Base-by-base conservation (phyloP, 805 yeast species). In the Kazachstania kunashirensis region DNA sequence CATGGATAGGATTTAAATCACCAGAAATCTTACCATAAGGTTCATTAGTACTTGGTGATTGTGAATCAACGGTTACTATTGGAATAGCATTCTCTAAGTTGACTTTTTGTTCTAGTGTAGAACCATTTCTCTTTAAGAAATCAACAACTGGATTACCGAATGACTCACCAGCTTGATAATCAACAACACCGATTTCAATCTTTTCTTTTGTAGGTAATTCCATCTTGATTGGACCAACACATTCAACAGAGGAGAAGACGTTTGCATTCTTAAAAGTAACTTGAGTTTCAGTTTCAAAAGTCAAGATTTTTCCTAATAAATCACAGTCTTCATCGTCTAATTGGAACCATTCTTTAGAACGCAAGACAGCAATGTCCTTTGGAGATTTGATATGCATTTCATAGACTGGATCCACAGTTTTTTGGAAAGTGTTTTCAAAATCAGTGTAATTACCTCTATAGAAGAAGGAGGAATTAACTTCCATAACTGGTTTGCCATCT, bases 91-190 rank as follows among this genome's bases (percentile, higher is more conserved):
- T 82, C 64, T 89, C 98, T 59, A 92, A 82, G 55, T 75, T 69
- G 44, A 89, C 72, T 42, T 95, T 94, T 68, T 88, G 95, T 70
- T 92, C 98, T 53, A 92, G 81, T 39, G 95, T 79, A 43, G 78
- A 73, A 57, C 97, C 98, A 59, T 84, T 77, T 71, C 99, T 82
- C 49, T 77, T 67, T 61, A 92, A 73, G 70, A 86, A 92, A 60
- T 92, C 97, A 46, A 84, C 74, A 37, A 92, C 98, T 43, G 99
- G 99, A 70, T 92, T 92, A 65, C 98, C 99, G 53, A 77, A 88
- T 33, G 96, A 83, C 55, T 75, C 79, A 46, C 89, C 94, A 44
- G 96, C 95, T 61, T 77, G 83, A 65, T 89, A 92, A 43, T 74
- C 77, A 41, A 88, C 83, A 45, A 75, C 66, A 57, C 92, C 97